A percentile compares a stretch with the other conserved stretches of the same genome.
Conservation (phyloP, 352 stramenopile species). For the Globisporangium megalacanthum region DNA sequence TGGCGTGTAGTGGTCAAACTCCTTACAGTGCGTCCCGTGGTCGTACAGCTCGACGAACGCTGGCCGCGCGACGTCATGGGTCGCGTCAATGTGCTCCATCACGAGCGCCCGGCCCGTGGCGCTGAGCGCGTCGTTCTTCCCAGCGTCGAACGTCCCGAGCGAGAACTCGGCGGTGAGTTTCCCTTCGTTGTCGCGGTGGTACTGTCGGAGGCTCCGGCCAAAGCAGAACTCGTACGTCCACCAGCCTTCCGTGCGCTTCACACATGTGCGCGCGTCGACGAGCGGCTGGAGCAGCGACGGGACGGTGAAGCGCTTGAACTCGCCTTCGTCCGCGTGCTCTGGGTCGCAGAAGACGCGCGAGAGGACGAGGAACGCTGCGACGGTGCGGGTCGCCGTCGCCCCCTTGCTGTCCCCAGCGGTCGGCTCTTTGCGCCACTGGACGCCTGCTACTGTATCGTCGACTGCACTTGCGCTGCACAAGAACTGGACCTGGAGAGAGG, state of each 20-base stretch:
- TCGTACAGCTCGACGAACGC: conserved; percentile 71
- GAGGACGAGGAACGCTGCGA: conserved; percentile 49
- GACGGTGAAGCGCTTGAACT: conserved; percentile 44
- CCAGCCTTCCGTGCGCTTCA: conserved; percentile 62
- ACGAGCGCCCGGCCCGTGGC: conserved; percentile 39
- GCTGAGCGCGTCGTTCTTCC: conserved; percentile 47
- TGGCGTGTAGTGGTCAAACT: conserved; percentile 50
- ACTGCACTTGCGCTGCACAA: conserved; percentile 42
- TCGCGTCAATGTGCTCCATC: conserved; percentile 72
- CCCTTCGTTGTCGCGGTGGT: conserved; percentile 63
- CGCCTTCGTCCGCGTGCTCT: conserved; percentile 38
- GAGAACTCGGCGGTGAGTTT: conserved; percentile 64
- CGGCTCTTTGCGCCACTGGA: conserved; percentile 27
- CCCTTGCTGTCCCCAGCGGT: conserved; percentile 68
- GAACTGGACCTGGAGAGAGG: conserved; percentile 65
- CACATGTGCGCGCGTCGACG: conserved; percentile 40
- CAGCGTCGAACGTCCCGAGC: conserved; percentile 45
- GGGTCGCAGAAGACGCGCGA: conserved; percentile 69
- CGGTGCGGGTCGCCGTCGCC: conserved; percentile 6
- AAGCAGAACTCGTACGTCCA: conserved; percentile 83
- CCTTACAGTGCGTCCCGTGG: conserved; percentile 65
- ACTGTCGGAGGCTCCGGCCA: conserved; percentile 60
- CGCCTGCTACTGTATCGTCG: conserved; percentile 43
- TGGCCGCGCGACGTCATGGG: conserved; percentile 59
- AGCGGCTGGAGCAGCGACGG: conserved; percentile 48